Base-by-base conservation (phyloP, 2,329 filamentous ascomycete species). In the Orbilia oligospora region DNA sequence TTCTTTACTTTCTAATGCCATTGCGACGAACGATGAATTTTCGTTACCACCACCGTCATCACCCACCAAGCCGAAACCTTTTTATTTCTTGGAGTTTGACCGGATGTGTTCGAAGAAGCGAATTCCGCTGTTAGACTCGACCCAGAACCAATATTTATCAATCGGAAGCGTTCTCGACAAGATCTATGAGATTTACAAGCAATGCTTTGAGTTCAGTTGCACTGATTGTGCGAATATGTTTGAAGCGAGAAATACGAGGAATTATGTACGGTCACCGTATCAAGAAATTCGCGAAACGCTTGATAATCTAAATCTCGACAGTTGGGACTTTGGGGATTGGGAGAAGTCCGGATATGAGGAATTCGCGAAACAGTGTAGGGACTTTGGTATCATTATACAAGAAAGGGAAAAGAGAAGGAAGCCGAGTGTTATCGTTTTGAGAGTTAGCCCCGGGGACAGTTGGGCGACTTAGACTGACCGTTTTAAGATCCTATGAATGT, bases 161-260 rank as follows among this genome's bases (percentile, higher is more conserved):
- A 33, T 71, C 12, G 67, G 55, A 22, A 41, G 12, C 5, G 53
- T 51, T 14, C 41, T 70, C 8, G 66, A 70, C 44, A 0, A 44
- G 1, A 44, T 64, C 10, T n/a, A 65, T 5, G 30, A 65, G 8
- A 18, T 22, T 36, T 71, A 71, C 46, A 53, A 24, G 20, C 1
- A 65, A 41, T 71, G 56, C 33, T 65, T 65, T 10, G 16, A 65
- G 30, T 64, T 71, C 10, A 53, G 5, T 27, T 71, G 68, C 20
- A 36, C 44, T 3, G 8, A n/a, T 30, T 71, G 67, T 51, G 46
- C 56, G 20, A 65, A 24, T 18, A 66, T 49, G 30, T 55, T 66
- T 24, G 20, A 55, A 36, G 58, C 44, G 8, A 58, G 24, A 20
- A 16, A 22, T n/a, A 10, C 3, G 33, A 51, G n/a, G 5, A 53